These are phyloP conservation scores for Quaeritorhiza haematococci DNA, from an alignment of 371 early-diverging fungal genomes.

Conservation along the genomic window DNA sequence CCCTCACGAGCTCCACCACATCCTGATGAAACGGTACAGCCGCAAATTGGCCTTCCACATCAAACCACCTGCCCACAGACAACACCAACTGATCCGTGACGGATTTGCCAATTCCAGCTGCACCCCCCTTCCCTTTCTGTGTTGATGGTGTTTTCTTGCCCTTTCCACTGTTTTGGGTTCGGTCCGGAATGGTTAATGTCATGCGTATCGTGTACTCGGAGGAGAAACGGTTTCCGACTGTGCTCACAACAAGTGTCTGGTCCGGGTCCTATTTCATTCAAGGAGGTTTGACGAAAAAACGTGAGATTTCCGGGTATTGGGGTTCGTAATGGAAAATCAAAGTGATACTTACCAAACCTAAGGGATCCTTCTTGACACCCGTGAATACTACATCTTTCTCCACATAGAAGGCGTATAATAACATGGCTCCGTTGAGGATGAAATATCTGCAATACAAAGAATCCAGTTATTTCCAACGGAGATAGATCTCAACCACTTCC, in stretches of 20 bases:
- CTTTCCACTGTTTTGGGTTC: constrained; percentile 3
- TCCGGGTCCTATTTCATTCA: constrained; percentile 14
- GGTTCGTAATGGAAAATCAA: neutral
- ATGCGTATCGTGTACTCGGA: constrained; percentile 20
- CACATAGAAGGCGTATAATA: constrained; percentile 22
- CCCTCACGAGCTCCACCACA: constrained; percentile 3
- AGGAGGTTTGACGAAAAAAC: constrained; percentile 1
- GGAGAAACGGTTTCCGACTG: constrained; percentile 11
- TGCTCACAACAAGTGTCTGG: constrained; percentile 10
- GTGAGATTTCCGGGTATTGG: neutral
- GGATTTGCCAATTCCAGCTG: neutral
- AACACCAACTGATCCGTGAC: constrained; percentile 5
- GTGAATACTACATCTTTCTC: constrained; percentile 34
- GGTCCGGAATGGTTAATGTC: neutral
- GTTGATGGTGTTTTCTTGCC: neutral
- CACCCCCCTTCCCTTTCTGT: neutral
- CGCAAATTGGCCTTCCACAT: constrained; percentile 27
- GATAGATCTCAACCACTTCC: neutral
- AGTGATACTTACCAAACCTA: constrained; percentile 14
- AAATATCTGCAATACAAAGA: constrained; percentile 18
- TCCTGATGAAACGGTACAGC: constrained; percentile 13
- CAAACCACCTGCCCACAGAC: constrained; percentile 24
- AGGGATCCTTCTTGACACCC: constrained; percentile 21
- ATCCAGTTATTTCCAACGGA: no score
- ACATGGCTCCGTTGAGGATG: constrained; percentile 23